Conservation (phyloP, 2,329 filamentous ascomycete species). For the Claviceps purpurea region DNA sequence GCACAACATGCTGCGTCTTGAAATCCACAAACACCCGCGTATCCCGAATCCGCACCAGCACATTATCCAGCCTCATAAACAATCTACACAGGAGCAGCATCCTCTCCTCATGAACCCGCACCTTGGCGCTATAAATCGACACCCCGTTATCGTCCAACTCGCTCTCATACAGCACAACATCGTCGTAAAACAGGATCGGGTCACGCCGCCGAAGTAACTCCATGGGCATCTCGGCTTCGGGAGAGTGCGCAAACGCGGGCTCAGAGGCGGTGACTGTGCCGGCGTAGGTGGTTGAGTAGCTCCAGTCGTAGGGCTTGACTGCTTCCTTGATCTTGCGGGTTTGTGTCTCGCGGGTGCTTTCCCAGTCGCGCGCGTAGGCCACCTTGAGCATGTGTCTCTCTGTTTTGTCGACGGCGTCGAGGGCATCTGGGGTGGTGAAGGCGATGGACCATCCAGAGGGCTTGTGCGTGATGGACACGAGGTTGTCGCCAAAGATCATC, state of each 20-base stretch:
- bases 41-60: constrained; percentile 75
- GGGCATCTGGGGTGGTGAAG: constrained; percentile 77
- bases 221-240: constrained; percentile 53
- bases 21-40: constrained; percentile 91
- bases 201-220: constrained; percentile 79
- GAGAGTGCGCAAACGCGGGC: constrained; percentile 10
- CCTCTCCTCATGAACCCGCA: constrained; percentile 81
- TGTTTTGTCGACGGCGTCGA: constrained; percentile 90
- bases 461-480: constrained; percentile 61
- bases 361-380: constrained; percentile 82
- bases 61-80: constrained; percentile 87
- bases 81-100: constrained; percentile 75
- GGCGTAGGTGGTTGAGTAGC: constrained; percentile 78
- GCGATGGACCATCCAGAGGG: constrained; percentile 62
- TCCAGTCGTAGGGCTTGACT: constrained; percentile 96
- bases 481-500: constrained; percentile 99
- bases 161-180: constrained; percentile 92
- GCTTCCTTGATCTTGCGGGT: constrained; percentile 84
- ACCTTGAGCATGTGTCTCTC: constrained; percentile 84
- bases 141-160: constrained; percentile 97
- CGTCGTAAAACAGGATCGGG: constrained; percentile 92
- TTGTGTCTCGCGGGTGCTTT: constrained; percentile 52
- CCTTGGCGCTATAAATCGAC: constrained; percentile 76
- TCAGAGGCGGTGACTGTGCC: constrained; percentile 38
- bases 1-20: constrained; percentile 58